These are phyloP conservation scores for Daldinia bambusicola DNA, from an alignment of 495 filamentous ascomycete genomes.

Conservation along the genomic window DNA sequence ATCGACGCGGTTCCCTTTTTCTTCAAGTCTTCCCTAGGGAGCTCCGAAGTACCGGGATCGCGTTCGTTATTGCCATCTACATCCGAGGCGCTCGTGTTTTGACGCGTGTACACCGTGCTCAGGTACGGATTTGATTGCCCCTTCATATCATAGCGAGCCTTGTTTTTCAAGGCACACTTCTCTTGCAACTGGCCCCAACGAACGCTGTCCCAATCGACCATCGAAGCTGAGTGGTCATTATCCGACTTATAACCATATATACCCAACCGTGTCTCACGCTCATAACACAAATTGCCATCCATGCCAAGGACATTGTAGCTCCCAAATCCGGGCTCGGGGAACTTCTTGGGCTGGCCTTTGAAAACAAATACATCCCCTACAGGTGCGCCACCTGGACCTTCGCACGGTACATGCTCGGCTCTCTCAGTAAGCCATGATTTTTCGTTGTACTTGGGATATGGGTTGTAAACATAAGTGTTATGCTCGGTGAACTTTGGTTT, in stretches of 20 bases:
- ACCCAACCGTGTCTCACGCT: conserved; percentile 84
- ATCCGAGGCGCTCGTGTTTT: conserved; percentile 27
- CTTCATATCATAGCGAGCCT: conserved; percentile 62
- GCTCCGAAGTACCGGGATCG: conserved; percentile 1
- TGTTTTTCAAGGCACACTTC: conserved; percentile 70
- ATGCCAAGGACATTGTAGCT: conserved; percentile 78
- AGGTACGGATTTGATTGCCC: conserved; percentile 50
- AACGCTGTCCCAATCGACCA: conserved; percentile 71
- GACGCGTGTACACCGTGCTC: conserved; percentile 40
- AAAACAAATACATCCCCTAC: conserved; percentile 57
- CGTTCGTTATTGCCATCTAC: conserved; percentile 19
- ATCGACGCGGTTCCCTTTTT: conserved; percentile 10
- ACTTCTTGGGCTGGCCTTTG: conserved; percentile 71
- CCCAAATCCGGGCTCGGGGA: conserved; percentile 82
- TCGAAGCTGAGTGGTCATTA: conserved; percentile 48
- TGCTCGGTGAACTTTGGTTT: conserved; percentile 46
- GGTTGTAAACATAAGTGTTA: conserved; percentile 56
- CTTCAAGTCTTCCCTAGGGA: conserved; percentile 19
- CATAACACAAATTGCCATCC: conserved; percentile 87
- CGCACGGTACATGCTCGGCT: conserved; percentile 51
- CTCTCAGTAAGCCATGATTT: conserved; percentile 43
- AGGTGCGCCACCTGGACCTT: conserved; percentile 47
- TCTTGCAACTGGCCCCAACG: conserved; percentile 77
- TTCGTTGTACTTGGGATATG: conserved; percentile 61
- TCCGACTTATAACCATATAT: conserved; percentile 75